Base-by-base conservation (phyloP, 306 rosid genomes). In the Lupinus albus region DNA sequence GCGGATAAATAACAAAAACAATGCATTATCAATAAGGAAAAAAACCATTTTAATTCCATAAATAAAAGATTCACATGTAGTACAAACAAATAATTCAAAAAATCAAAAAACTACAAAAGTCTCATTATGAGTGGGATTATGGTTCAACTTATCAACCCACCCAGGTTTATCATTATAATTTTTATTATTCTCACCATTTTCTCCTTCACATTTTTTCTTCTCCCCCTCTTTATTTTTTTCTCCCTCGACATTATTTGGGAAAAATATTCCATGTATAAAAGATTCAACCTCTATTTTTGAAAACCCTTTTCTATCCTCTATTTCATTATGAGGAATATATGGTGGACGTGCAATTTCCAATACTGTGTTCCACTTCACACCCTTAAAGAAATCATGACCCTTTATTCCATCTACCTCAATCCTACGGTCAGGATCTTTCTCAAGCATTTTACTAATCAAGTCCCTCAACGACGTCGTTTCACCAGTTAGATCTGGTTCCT, bases 291-390 rank as follows among this genome's bases (percentile, higher is more conserved):
- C 88, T 2, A 67, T 83, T 33, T 38, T 25, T 0, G 61, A 51
- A 59, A 46, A 67, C 7, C 85, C 88, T 0, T 30, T 39, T 15
- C 4, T 71, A 5, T 73, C 89, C 65, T 44, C 81, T 0, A 55
- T 42, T 4, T 62, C 89, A 47, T 51, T 75, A 0, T 63, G 78
- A 1, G 98, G 98, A 33, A 93, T 79, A 54, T 78, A 71, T 2
- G 96, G 98, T 28, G 98, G 96, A 68, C 98, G 80, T 0, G 82
- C 25, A 1, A 93, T 66, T 45, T 71, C 15, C 62, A 78, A 50
- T 2, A 93, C 82, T 0, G 75, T 64, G 28, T 87, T 88, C 97
- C 95, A 93, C 1, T 76, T 45, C 0, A 84, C 64, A 5, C 85
- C 86, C 38, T 13, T 73, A 12, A 93, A 89, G 81, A 83, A 93